Conservation (phyloP, 2,329 filamentous ascomycete genomes). For the Microdochium bolleyi region DNA sequence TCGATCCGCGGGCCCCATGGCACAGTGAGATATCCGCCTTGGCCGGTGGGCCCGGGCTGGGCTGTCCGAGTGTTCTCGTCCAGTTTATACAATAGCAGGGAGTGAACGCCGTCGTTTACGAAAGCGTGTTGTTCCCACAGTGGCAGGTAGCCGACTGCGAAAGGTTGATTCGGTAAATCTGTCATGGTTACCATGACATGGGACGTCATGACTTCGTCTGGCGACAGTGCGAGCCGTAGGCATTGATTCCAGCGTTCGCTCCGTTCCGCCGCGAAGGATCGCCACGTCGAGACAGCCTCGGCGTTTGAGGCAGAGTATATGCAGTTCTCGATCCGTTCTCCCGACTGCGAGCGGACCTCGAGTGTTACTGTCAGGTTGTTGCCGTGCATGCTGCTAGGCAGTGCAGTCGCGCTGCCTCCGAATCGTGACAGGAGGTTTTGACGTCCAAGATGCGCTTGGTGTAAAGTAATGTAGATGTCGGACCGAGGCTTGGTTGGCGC, state of each 20-base stretch:
- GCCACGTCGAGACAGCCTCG: slow-evolving; percentile 74
- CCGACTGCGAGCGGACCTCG: slow-evolving; percentile 73
- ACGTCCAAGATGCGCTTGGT: slow-evolving; percentile 68
- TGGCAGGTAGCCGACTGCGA: slow-evolving; percentile 87
- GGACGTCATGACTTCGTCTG: slow-evolving; percentile 70
- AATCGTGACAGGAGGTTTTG: slow-evolving; percentile 64
- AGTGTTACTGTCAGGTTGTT: slow-evolving; percentile 80
- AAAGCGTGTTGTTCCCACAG: slow-evolving; percentile 92
- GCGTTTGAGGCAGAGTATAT: slow-evolving; percentile 83
- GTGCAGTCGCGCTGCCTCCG: slow-evolving; percentile 66
- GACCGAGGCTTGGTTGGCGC: slow-evolving; percentile 82
- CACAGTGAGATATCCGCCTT: slow-evolving; percentile 78
- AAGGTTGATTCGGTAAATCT: slow-evolving; percentile 79
- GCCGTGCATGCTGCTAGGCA: slow-evolving; percentile 53
- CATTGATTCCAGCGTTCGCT: slow-evolving; percentile 85
- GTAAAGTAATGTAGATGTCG: slow-evolving; percentile 89
- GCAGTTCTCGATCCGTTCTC: slow-evolving; percentile 78
- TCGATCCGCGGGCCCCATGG: slow-evolving; percentile 69
- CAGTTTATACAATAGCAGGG: slow-evolving; percentile 77
- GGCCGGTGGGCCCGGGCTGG: slow-evolving; percentile 54
- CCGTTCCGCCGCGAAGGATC: slow-evolving; percentile 71
- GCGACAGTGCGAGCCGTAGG: slow-evolving; percentile 69
- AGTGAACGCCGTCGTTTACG: slow-evolving; percentile 75
- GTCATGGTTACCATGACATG: slow-evolving; percentile 88
- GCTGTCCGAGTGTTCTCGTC: slow-evolving; percentile 79